phyloP scores from a whole-genome alignment of 331 rosid species.

The Malus hybrid region DNA sequence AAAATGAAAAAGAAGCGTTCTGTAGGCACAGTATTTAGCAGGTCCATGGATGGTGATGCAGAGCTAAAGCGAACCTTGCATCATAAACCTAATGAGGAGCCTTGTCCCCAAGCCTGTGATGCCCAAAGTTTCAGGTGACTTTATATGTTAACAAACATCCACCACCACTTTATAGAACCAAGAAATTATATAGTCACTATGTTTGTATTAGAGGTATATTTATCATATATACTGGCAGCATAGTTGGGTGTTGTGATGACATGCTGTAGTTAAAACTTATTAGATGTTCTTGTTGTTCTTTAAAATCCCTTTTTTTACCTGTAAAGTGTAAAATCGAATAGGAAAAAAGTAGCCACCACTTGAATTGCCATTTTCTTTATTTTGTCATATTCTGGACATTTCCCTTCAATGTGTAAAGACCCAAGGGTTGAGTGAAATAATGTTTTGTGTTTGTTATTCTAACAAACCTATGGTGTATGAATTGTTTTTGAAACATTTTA shows the following conservation, averaged over 20 bases:
- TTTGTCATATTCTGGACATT: not conserved
- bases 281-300: not conserved
- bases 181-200: not conserved
- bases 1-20: slow-evolving; percentile 77
- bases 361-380: not conserved
- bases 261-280: not conserved
- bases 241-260: not conserved
- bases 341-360: not conserved
- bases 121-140: slow-evolving; percentile 64
- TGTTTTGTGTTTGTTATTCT: not conserved
- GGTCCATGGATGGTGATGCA: slow-evolving; percentile 61
- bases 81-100: slow-evolving; percentile 55
- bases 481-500: not conserved
- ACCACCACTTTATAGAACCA: not conserved
- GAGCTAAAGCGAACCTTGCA: slow-evolving; percentile 51
- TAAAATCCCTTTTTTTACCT: not conserved
- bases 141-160: not conserved
- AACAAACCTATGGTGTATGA: not conserved
- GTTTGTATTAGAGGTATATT: not conserved
- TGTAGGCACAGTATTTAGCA: slow-evolving; percentile 40
- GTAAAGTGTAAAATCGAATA: not conserved
- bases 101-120: slow-evolving; percentile 42
- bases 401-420: not conserved
- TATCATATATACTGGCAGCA: not conserved
- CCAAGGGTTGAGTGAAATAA: not conserved